Evolutionary conservation across 441 rosid genomes (phyloP), one percentile per base, ranked within the genome.

Genomic region (Capsella rubella): DNA sequence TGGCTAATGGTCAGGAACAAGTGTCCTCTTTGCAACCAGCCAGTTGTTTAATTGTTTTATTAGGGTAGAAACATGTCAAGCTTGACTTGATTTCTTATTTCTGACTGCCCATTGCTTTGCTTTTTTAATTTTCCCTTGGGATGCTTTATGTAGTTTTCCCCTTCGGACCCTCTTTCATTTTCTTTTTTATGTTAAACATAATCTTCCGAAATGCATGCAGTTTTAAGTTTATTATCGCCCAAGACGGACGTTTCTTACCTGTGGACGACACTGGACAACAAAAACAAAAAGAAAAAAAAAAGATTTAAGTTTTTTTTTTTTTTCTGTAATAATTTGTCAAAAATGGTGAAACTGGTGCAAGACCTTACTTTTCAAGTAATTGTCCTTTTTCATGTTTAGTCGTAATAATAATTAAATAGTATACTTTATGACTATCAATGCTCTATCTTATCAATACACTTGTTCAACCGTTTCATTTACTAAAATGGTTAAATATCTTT

Each of bases 321-420:
- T 12, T 59, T 13, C 18, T 16, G 8, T 35, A 54, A 28, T 45
- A 63, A 37, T 47, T 63, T 76, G 75, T 37, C 75, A 63, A 63
- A 76, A 76, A 69, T 49, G 66, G 75, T 64, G 79, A 76, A 69
- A 76, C 79, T 47, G n/a, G 47, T 16, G 66, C 31, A 46, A 37
- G 52, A 29, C 75, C 71, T 47, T 76, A 64, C 79, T 18, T 76
- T 32, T 29, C 39, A 69, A 76, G 71, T 63, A 73, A 63, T 63
- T 39, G 66, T 55, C 60, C 47, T 1, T 18, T 69, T 76, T 63
- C 21, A 64, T 76, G 67, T 61, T 46, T 51, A 46, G 60, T 63
- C 60, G 29, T 69, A 55, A 37, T 53, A 75, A 27, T 52, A 12
- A 52, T 46, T 53, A 60, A 66, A 56, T 62, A 21, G 50, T 68